Percentiles rank a stretch among this genome's conserved stretches.
Conservation (phyloP, 1,284 basidiomycete genomes). For the Sporisorium graminicola region DNA sequence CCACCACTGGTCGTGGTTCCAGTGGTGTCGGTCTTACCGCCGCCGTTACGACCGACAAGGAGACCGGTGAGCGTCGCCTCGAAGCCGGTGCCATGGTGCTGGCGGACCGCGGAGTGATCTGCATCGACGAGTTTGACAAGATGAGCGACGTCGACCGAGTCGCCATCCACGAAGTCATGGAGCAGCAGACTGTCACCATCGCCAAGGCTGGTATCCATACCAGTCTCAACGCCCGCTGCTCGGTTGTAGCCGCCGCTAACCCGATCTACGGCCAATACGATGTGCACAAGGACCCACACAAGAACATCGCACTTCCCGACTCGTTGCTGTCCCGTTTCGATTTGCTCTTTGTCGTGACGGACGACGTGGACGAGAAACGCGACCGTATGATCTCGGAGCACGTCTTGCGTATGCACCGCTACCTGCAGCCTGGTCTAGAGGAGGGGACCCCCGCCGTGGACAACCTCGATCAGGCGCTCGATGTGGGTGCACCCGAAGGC, state of each 20-base stretch:
- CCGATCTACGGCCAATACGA: slow-evolving; percentile 99
- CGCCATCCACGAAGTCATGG: slow-evolving; percentile 99
- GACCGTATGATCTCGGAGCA: slow-evolving; percentile 97
- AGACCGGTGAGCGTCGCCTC: slow-evolving; percentile 90
- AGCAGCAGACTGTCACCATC: slow-evolving; percentile 96
- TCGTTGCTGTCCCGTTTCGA: slow-evolving; percentile 99
- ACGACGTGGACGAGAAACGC: slow-evolving; percentile 94
- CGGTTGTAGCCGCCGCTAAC: slow-evolving; percentile 97
- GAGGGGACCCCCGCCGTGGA: slow-evolving; percentile 86
- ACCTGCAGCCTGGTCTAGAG: slow-evolving; percentile 94
- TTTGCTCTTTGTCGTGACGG: slow-evolving; percentile 95
- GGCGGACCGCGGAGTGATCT: slow-evolving; percentile 98
- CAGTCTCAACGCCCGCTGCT: slow-evolving; percentile 95
- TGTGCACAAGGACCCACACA: slow-evolving; percentile 98
- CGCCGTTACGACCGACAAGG: slow-evolving; percentile 98
- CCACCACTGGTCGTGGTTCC: slow-evolving; percentile 95
- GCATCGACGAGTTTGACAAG: slow-evolving; percentile 99
- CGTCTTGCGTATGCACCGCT: slow-evolving; percentile 96
- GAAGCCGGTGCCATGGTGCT: slow-evolving; percentile 99
- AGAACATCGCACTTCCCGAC: slow-evolving; percentile 98
- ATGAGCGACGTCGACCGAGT: slow-evolving; percentile 99
- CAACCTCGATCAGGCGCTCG: slow-evolving; percentile 76
- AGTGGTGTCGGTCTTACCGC: slow-evolving; percentile 99
- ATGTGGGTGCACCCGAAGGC: slow-evolving; percentile 62
- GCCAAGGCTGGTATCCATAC: slow-evolving; percentile 99